Evolutionary conservation across 345 rosid species (phyloP).

Genomic region (Linum trigynum): DNA sequence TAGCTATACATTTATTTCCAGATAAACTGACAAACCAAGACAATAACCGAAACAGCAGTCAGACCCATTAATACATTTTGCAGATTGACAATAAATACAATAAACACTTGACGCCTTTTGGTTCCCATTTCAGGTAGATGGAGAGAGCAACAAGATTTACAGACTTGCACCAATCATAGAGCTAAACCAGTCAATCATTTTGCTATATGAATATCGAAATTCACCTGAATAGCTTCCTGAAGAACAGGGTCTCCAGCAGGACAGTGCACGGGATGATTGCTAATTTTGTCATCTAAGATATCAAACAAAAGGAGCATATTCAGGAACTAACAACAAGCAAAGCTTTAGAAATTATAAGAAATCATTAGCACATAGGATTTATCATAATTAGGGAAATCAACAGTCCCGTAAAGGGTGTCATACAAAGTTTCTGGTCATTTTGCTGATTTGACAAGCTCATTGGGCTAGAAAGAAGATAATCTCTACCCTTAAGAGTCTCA

Average conservation of each 20-base stretch:
- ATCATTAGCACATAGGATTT: not conserved
- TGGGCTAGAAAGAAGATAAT: not conserved
- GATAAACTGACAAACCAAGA: no score
- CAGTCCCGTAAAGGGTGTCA: not conserved
- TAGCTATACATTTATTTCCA: not conserved
- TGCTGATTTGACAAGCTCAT: not conserved
- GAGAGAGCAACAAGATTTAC: not conserved
- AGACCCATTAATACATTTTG: no score
- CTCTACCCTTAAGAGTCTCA: not conserved
- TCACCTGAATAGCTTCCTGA: constrained; percentile 93
- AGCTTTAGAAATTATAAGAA: not conserved
- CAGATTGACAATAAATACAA: no score
- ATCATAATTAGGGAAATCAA: not conserved
- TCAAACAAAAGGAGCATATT: constrained; percentile 14
- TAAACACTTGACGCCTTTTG: no score
- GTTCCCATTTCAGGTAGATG: no score
- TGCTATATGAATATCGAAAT: constrained; percentile 10
- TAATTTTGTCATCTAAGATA: constrained; percentile 88
- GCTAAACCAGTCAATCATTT: not conserved
- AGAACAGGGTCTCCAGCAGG: constrained; percentile 95
- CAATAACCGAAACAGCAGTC: no score
- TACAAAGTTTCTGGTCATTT: not conserved
- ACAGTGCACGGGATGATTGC: constrained; percentile 99
- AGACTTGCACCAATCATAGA: not conserved
- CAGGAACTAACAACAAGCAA: constrained; percentile 7